Conservation (phyloP, 805 yeast species). For the Candida xiaguanensis region DNA sequence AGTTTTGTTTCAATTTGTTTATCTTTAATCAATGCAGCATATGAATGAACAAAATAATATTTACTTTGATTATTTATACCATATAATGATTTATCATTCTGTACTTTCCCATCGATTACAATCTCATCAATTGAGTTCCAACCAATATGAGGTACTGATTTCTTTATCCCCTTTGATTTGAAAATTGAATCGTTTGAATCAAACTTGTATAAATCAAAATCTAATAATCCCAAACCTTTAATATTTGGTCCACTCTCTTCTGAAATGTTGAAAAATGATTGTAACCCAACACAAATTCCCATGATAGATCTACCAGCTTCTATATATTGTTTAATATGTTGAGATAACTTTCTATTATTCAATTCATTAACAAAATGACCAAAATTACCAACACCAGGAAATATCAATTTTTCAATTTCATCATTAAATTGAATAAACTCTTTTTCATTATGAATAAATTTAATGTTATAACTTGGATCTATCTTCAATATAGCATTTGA, state of each 20-base stretch:
- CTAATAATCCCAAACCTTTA: conserved; percentile 47
- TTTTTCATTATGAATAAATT: conserved; percentile 53
- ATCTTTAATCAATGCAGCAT: conserved; percentile 63
- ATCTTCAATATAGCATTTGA: conserved; percentile 78
- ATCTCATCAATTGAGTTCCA: conserved; percentile 64
- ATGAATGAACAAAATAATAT: conserved; percentile 94
- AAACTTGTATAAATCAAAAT: conserved; percentile 53
- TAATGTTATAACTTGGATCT: conserved; percentile 60
- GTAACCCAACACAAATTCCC: conserved; percentile 98
- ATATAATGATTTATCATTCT: conserved; percentile 40
- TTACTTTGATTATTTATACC: conserved; percentile 64
- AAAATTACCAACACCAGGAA: conserved; percentile 97
- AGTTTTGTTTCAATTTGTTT: conserved; percentile 20
- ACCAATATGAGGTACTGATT: conserved; percentile 95
- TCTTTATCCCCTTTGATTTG: conserved; percentile 33
- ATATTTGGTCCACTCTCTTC: conserved; percentile 57
- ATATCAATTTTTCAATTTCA: conserved; percentile 55
- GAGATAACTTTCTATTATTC: conserved; percentile 54
- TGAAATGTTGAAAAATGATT: conserved; percentile 72
- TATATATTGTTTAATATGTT: conserved; percentile 65
- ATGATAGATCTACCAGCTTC: conserved; percentile 78
- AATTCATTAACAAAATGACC: conserved; percentile 87
- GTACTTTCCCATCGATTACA: conserved; percentile 19
- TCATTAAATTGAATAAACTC: conserved; percentile 45
- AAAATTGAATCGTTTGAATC: conserved; percentile 32